Evolutionary conservation across 495 filamentous ascomycete genomes (phyloP).

Genomic region (Physcia stellaris): DNA sequence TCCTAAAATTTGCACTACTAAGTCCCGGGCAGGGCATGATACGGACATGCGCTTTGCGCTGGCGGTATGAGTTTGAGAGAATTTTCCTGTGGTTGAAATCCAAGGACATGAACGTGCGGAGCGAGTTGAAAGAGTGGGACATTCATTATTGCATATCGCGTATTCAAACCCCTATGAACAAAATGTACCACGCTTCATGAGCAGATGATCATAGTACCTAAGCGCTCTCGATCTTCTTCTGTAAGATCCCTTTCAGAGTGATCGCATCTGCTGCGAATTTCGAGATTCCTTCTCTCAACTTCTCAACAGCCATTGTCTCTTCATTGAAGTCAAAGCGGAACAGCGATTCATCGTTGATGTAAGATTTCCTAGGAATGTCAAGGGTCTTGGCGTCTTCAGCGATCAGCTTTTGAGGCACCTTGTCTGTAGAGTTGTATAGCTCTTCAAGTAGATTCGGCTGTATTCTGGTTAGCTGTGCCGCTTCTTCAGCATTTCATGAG

Average conservation of each 20-base stretch:
- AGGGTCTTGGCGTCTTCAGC: constrained; percentile 47
- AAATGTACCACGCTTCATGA: no score
- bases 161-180: no score
- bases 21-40: no score
- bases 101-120: no score
- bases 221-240: constrained; percentile 64
- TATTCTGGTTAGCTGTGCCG: constrained; percentile 1
- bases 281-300: constrained; percentile 96
- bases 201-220: no score
- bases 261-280: constrained; percentile 95
- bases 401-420: constrained; percentile 89
- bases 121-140: no score
- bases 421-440: constrained; percentile 62
- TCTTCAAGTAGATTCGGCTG: constrained; percentile 90
- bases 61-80: no score
- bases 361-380: constrained; percentile 74
- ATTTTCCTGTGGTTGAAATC: no score
- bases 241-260: constrained; percentile 83
- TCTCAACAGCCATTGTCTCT: constrained; percentile 97
- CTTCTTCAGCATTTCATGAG: constrained; percentile 8
- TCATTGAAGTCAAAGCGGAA: constrained; percentile 99
- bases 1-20: no score
- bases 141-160: no score
- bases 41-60: no score
- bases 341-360: constrained; percentile 73